A percentile compares a stretch with the other conserved stretches of the same genome.
Conservation (phyloP, 73 alveolate species). For the Paramecium octaurelia region DNA sequence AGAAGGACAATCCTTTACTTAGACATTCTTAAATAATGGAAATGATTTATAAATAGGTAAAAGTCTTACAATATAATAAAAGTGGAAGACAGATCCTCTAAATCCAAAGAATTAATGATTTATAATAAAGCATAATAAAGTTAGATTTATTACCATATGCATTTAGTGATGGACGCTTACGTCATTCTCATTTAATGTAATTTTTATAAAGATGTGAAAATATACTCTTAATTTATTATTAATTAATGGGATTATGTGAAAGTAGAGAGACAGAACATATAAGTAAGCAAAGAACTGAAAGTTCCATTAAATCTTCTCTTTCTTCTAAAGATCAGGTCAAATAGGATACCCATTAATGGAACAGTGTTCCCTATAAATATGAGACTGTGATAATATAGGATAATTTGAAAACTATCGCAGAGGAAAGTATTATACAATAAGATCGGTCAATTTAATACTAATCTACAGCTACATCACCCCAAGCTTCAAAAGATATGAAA, state of each 20-base stretch:
- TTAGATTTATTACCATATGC: not conserved
- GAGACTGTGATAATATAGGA: not conserved
- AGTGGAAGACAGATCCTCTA: constrained; percentile 38
- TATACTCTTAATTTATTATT: not conserved
- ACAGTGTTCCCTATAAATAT: not conserved
- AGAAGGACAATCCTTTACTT: constrained; percentile 5
- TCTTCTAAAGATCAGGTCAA: not conserved
- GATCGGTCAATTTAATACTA: not conserved
- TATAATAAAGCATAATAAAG: not conserved
- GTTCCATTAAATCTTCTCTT: not conserved
- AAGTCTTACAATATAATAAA: not conserved
- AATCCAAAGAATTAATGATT: constrained; percentile 11
- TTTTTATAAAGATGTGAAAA: not conserved
- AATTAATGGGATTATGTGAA: constrained; percentile 11
- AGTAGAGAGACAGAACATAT: not conserved
- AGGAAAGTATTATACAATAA: not conserved
- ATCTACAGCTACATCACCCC: not conserved
- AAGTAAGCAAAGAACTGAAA: not conserved
- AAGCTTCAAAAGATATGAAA: not conserved
- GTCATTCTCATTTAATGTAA: not conserved
- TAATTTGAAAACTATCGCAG: not conserved
- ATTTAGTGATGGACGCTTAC: not conserved
- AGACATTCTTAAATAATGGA: constrained; percentile 19
- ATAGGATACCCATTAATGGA: not conserved
- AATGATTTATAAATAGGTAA: constrained; percentile 27